Percentiles rank a stretch among this genome's conserved stretches.
Evolutionary conservation across 2,329 filamentous ascomycete genomes (phyloP).

Genomic region (Metarhizium humberi): DNA sequence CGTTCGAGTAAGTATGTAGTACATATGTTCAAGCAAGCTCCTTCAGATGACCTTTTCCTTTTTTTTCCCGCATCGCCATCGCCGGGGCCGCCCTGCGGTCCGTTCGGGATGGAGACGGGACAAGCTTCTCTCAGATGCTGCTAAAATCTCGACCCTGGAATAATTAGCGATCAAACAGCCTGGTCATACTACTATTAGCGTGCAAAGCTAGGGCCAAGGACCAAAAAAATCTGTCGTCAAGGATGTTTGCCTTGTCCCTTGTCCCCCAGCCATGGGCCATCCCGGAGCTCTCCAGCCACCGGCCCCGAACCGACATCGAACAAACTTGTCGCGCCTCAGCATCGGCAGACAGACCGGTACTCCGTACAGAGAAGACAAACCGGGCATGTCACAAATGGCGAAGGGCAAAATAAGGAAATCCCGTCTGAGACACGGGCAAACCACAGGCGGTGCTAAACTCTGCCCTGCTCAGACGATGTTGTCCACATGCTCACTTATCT

Average conservation of each 20-base stretch:
- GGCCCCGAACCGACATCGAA: not conserved
- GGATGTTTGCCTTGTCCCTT: not conserved
- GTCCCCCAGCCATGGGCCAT: not conserved
- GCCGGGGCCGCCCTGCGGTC: too few relatives aligned
- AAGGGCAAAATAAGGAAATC: too few relatives aligned
- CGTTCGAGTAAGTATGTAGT: not conserved
- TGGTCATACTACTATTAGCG: not conserved
- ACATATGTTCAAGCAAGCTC: too few relatives aligned
- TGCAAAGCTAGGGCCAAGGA: not conserved
- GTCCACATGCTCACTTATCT: not conserved
- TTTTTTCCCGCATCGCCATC: not conserved
- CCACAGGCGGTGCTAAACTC: not conserved
- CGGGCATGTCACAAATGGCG: too few relatives aligned
- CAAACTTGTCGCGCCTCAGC: not conserved
- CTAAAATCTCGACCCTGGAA: not conserved
- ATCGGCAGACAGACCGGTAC: too few relatives aligned
- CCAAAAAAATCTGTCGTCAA: not conserved
- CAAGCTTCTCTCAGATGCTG: not conserved
- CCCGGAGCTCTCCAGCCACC: slow-evolving; percentile 3
- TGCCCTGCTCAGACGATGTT: not conserved
- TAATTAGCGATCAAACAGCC: not conserved
- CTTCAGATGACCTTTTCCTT: not conserved
- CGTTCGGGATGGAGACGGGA: not conserved
- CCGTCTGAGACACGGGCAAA: too few relatives aligned
- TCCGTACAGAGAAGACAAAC: too few relatives aligned